Conservation (phyloP, 2,329 filamentous ascomycete genomes). For the Aspergillus brunneoviolaceus region DNA sequence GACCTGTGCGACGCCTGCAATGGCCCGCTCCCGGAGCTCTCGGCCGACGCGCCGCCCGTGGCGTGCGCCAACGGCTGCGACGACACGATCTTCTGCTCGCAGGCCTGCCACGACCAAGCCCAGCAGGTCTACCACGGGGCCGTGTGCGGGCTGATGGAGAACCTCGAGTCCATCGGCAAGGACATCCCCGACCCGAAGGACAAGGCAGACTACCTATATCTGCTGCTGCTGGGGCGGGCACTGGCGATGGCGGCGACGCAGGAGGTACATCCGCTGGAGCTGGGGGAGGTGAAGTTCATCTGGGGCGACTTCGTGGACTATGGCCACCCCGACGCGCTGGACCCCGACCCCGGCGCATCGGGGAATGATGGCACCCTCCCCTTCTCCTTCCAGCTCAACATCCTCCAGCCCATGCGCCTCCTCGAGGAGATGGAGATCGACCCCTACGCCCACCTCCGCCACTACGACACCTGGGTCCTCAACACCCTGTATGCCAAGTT, state of each 20-base stretch:
- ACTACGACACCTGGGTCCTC: conserved; percentile 61
- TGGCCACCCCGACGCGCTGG: conserved; percentile 9
- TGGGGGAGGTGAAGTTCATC: conserved; percentile 62
- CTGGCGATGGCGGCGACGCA: conserved; percentile 63
- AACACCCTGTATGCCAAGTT: conserved; percentile 94
- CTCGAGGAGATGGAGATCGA: conserved; percentile 64
- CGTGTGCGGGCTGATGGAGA: conserved; percentile 53
- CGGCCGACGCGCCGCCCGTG: conserved; percentile 36
- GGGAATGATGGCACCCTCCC: conserved; percentile 46
- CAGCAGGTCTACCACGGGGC: conserved; percentile 58
- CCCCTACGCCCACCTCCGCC: conserved; percentile 50
- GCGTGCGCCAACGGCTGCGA: conserved; percentile 54
- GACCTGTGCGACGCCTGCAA: conserved; percentile 88
- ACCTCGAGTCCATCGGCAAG: conserved; percentile 57
- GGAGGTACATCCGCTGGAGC: conserved; percentile 57
- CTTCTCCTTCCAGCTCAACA: conserved; percentile 61
- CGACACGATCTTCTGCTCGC: conserved; percentile 61
- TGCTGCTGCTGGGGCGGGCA: conserved; percentile 58
- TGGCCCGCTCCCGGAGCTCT: conserved; percentile 64
- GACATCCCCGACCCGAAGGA: conserved; percentile 59
- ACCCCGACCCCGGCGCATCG: no score
- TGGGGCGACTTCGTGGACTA: conserved; percentile 62
- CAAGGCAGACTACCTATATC: conserved; percentile 59
- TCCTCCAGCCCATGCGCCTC: conserved; percentile 60
- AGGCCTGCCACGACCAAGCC: conserved; percentile 56